phyloP scores from a whole-genome alignment of 2,329 filamentous ascomycete species.

The Stenocarpella maydis region DNA sequence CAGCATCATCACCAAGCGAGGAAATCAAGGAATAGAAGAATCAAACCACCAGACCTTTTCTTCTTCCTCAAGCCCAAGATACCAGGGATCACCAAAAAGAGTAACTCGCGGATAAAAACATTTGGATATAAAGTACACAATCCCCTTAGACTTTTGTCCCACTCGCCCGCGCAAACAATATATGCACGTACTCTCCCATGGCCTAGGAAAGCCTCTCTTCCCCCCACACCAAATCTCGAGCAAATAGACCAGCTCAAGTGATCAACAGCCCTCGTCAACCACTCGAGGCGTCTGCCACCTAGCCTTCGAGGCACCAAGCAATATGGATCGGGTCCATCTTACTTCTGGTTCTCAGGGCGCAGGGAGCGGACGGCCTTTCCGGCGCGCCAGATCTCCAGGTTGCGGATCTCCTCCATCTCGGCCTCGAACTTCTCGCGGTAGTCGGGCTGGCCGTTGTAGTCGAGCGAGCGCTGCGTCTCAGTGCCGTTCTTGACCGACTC shows the following conservation, averaged over 20 bases:
- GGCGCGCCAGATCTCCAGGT: constrained; percentile 98
- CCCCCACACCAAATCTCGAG: constrained; percentile 21
- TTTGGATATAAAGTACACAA: constrained; percentile 33
- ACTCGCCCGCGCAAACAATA: neutral
- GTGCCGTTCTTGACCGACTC: constrained; percentile 88
- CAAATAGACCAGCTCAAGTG: constrained; percentile 9
- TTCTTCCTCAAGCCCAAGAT: constrained; percentile 17
- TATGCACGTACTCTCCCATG: constrained; percentile 27
- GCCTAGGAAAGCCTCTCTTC: constrained; percentile 23
- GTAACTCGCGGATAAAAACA: neutral
- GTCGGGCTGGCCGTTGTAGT: constrained; percentile 95
- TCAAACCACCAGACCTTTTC: constrained; percentile 19
- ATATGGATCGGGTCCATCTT: constrained; percentile 45
- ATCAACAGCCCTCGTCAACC: constrained; percentile 16
- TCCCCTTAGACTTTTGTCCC: constrained; percentile 14
- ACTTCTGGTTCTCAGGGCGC: constrained; percentile 87
- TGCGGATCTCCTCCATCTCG: constrained; percentile 98
- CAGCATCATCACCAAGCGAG: neutral
- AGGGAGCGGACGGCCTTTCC: constrained; percentile 95
- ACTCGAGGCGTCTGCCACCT: neutral
- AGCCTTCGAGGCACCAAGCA: neutral
- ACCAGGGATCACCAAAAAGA: constrained; percentile 18
- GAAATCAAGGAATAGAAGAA: neutral
- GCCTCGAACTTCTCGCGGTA: constrained; percentile 98
- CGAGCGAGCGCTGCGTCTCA: constrained; percentile 95